Evolutionary conservation across 192 early-diverging fungal genomes (phyloP).

Genomic region (Gaertneriomyces sp.): DNA sequence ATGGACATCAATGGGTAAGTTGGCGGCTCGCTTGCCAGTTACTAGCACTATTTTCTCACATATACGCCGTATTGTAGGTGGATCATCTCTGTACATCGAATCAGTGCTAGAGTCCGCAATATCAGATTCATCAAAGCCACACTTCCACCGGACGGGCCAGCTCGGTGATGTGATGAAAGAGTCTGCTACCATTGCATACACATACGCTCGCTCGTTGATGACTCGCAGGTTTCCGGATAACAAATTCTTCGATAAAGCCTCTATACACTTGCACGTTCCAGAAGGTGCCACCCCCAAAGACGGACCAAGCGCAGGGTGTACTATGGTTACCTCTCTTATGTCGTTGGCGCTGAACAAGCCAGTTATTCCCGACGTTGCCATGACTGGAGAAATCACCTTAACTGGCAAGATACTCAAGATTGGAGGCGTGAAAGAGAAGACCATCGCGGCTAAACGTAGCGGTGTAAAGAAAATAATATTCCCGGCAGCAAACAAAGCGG

Average conservation of each 20-base stretch:
- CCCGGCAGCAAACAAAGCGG: conserved; percentile 81
- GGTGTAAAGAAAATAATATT: conserved; percentile 87
- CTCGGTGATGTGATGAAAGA: conserved; percentile 99
- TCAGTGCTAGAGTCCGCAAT: conserved; percentile 81
- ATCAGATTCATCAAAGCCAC: conserved; percentile 49
- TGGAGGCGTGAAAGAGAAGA: conserved; percentile 96
- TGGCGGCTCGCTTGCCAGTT: not conserved
- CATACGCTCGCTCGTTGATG: conserved; percentile 85
- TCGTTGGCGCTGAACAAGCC: conserved; percentile 84
- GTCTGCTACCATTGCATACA: conserved; percentile 91
- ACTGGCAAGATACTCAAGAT: conserved; percentile 97
- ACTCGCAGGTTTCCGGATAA: conserved; percentile 73
- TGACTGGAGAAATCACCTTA: conserved; percentile 98
- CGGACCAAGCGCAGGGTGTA: conserved; percentile 92
- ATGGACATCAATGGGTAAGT: conserved; percentile 90
- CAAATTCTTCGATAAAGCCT: conserved; percentile 85
- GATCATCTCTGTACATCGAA: conserved; percentile 92
- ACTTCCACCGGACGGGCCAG: conserved; percentile 87
- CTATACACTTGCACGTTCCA: conserved; percentile 92
- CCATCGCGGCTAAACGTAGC: conserved; percentile 92
- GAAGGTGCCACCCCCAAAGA: conserved; percentile 98
- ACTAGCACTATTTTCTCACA: not conserved
- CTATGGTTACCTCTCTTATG: conserved; percentile 92
- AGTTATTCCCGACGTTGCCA: conserved; percentile 77
- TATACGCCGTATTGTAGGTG: conserved; percentile 44